Base-by-base conservation (phyloP, 2,329 filamentous ascomycete genomes). In the Didymella keratinophila region DNA sequence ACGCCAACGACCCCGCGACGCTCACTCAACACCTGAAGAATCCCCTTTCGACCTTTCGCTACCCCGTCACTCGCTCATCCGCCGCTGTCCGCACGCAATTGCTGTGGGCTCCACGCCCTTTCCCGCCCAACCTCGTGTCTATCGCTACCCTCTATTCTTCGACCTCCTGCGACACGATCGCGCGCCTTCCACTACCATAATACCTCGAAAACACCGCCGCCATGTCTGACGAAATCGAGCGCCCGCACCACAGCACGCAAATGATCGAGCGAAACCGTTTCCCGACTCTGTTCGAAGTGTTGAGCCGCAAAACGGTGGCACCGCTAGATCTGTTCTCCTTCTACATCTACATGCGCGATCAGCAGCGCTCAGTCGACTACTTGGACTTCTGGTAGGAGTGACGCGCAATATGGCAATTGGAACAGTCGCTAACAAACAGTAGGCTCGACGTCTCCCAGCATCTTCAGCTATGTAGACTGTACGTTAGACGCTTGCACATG, bases 371-470 rank as follows among this genome's bases (percentile, higher is more conserved):
- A 8, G 95, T 99, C 12, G 95, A 99, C 74, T 99, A 99, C 72
- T 82, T 99, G 41, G 95, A 99, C 76, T 99, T 99, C 79, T 99
- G 96, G 95, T 98, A 82, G 58, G 87, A 75, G 52, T 39, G 25
- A 7, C 3, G 16, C 42, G 30, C 28, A n/a, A 53, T 5, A 10
- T 49, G 10, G 36, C 7, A 5, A 28, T 10, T n/a, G 6, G 1
- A 23, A 12, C 20, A 28, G 39, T 10, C 11, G 36, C 74, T 78
- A 65, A 77, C 53, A 51, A 39, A n/a, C 14, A 21, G 27, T 70
- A 98, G 94, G 95, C 92, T 99, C 70, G 95, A 99, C 88, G 95
- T 99, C 60, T 94, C 95, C 16, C 95, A 99, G 76, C 95, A 99
- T 80, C 97, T 98, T 89, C 97, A 94, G 21, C 85, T 99, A 56